Conservation (phyloP, 2,329 filamentous ascomycete genomes). For the Paraconiothyrium brasiliense region DNA sequence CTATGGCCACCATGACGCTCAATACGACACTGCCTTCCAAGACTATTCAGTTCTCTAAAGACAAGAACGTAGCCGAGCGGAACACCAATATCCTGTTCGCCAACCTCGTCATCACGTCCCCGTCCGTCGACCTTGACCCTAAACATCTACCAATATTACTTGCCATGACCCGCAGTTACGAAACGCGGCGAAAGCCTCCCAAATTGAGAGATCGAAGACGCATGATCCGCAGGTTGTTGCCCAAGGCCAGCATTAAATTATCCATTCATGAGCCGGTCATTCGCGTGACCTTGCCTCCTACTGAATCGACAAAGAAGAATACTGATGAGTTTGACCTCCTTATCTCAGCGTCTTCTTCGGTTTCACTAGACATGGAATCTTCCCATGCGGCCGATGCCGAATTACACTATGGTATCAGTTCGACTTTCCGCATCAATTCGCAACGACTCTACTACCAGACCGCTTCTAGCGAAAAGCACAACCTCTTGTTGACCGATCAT, state of each 20-base stretch:
- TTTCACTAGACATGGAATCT: constrained; percentile 92
- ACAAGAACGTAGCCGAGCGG: constrained; percentile 77
- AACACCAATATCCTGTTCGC: constrained; percentile 97
- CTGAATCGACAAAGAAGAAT: constrained; percentile 65
- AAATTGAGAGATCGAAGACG: constrained; percentile 52
- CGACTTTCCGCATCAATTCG: constrained; percentile 82
- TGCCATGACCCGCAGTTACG: constrained; percentile 71
- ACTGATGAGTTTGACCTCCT: constrained; percentile 92
- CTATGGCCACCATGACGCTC: constrained; percentile 95
- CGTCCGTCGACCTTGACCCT: constrained; percentile 90
- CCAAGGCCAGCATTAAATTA: constrained; percentile 93
- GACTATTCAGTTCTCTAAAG: constrained; percentile 80
- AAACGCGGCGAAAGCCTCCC: constrained; percentile 35
- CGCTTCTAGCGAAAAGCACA: constrained; percentile 80
- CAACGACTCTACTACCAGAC: constrained; percentile 97
- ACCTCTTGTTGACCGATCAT: constrained; percentile 86
- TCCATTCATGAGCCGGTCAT: constrained; percentile 97
- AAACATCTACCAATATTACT: constrained; percentile 88
- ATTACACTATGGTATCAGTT: constrained; percentile 84
- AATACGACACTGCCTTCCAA: constrained; percentile 95
- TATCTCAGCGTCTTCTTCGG: constrained; percentile 92
- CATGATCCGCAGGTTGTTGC: constrained; percentile 88
- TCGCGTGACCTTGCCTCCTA: constrained; percentile 84
- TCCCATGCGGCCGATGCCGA: constrained; percentile 90
- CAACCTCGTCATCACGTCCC: constrained; percentile 95